Evolutionary conservation across 129 eudicot genomes (phyloP).

Genomic region (Erigeron canadensis): DNA sequence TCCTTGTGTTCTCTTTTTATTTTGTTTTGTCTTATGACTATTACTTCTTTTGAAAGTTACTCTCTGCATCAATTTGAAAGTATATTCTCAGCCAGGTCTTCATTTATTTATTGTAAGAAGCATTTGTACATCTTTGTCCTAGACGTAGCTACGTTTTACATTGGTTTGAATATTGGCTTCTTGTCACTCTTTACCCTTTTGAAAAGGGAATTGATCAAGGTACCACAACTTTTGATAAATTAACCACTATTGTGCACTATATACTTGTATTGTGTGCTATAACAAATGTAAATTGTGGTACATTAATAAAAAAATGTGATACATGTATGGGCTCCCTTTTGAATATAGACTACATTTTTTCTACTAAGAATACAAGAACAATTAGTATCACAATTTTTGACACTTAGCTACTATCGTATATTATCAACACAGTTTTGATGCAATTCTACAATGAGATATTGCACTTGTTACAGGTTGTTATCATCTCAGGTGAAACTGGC

Average conservation of each 20-base stretch:
- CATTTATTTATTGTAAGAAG: background rate
- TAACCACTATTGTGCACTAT: too few species aligned
- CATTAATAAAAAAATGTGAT: too few species aligned
- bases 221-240: too few species aligned
- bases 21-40: background rate
- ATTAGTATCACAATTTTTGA: background rate
- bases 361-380: background rate
- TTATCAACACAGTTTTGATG: background rate
- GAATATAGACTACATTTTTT: background rate
- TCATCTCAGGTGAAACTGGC: constrained; percentile 97
- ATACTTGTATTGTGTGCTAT: too few species aligned
- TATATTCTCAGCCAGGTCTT: background rate
- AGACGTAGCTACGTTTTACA: background rate
- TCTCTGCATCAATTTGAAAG: background rate
- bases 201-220: too few species aligned
- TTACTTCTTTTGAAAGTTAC: background rate
- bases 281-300: too few species aligned
- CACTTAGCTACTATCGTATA: constrained; percentile 1
- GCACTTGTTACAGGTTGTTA: constrained; percentile 57
- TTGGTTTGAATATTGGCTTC: background rate
- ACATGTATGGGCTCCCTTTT: too few species aligned
- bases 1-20: background rate
- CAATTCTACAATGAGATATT: background rate
- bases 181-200: too few species aligned
- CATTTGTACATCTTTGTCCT: background rate